Evolutionary conservation across 441 rosid genomes (phyloP), one percentile per base, ranked within the genome.

Genomic region (Lepidium campestre): DNA sequence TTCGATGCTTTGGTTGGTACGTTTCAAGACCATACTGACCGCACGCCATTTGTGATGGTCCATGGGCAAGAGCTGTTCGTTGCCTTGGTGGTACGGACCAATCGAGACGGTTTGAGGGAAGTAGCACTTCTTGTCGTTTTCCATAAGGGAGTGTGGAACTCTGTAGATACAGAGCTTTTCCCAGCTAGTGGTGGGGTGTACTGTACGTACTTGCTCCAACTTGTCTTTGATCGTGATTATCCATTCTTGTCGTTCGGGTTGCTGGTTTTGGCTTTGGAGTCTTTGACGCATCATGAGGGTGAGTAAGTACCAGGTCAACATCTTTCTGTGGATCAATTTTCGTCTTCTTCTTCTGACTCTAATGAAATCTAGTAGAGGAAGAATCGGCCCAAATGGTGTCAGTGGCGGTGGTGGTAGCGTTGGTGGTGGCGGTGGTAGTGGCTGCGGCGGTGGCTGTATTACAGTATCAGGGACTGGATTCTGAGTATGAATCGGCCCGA

Each of bases 11-110:
- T 81, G 88, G 5, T 73, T 52, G 1, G 79, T 72, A 49, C 93
- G 91, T 76, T 73, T 75, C 10, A 93, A 75, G 47, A 88, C 68
- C 71, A 57, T 86, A 72, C 86, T 76, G 65, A 90, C 83, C 12
- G 88, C 78, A 4, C 93, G 88, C 94, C 97, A 86, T 48, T 90
- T 90, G 64, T 93, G 97, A 47, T 77, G 79, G 9, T 90, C 94
- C 96, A 90, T 88, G 57, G 78, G 81, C 14, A 84, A 79, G 10
- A 90, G 82, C 9, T 87, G 87, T 64, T 65, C 73, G 65, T 83
- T 82, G 4, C 81, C 86, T 29, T 87, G 93, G 66, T 93, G 91
- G 74, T 88, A 90, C 15, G 97, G 96, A 57, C 94, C 97, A 49
- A 93, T 40, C 3, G 96, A 93, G 19, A 83, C 89, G 7, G 79